Base-by-base conservation (phyloP, 164 flowering plant genomes). In the Santalum album region DNA sequence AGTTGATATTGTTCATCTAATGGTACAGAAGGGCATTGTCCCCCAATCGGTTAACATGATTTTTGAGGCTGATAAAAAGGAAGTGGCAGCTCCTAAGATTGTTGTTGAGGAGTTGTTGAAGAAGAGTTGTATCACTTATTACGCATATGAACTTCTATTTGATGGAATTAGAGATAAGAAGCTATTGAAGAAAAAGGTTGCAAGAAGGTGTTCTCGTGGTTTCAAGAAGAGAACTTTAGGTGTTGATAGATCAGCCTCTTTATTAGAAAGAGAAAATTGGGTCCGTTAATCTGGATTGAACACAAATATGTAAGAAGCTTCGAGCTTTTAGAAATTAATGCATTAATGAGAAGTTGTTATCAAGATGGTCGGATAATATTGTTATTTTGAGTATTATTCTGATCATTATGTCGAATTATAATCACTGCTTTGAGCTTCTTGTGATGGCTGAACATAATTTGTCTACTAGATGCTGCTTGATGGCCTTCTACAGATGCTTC, bases 41-140 rank as follows among this genome's bases (percentile, higher is more conserved):
- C 97, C 97, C 44, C 86, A 87, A 58, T 75, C 62, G 19, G 94
- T 90, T 59, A 64, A 75, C 56, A 72, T 79, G n/a, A 87, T 90
- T 27, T 81, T 83, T 60, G 83, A 76, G 52, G 77, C 82, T 54
- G 82, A 79, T 63, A 90, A 87, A 64, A 87, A 48, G 75, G 81
- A 56, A 62, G 65, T 83, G n/a, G 96, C 87, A 15, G 91, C 94
- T 53, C 95, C 98, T 23, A 91, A 87, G 72, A 82, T 91, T 52
- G 77, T 88, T 43, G 77, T 91, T 56, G 92, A 88, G 43, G 82
- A 87, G 54, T 59, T 90, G 73, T 62, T 90, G 70, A 90, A 72
- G 77, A 85, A 79, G 64, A 53, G 86, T 48, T 64, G 68, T 67
- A 79, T 87, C 64, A 83, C 82, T 49, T 85, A 79, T 63, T 69